A percentile compares a stretch with the other conserved stretches of the same genome.
phyloP scores from a whole-genome alignment of 257 asterid species.

The Plantago major region DNA sequence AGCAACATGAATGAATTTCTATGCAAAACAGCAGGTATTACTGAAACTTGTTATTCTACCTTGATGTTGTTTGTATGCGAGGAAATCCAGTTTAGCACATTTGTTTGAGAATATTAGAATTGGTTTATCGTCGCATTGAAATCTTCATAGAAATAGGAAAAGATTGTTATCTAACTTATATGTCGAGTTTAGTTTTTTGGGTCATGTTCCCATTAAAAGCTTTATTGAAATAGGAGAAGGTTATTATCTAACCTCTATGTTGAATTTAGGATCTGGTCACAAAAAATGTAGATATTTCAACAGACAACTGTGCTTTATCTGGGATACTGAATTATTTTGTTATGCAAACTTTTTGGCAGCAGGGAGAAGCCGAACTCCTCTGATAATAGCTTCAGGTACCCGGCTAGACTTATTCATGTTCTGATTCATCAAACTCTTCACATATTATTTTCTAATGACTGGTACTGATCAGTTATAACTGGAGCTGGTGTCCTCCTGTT shows the following conservation, averaged over 20 bases:
- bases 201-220: no score
- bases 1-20: not conserved
- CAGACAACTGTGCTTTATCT: not conserved
- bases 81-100: not conserved
- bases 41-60: not conserved
- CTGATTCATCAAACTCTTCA: no score
- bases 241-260: not conserved
- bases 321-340: not conserved
- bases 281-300: no score
- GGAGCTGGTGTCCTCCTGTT: conserved; percentile 27
- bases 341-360: not conserved
- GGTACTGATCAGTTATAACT: conserved; percentile 32
- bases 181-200: no score
- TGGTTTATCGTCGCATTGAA: no score
- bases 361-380: conserved; percentile 1
- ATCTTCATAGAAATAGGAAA: no score
- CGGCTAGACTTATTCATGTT: no score
- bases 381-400: conserved; percentile 24
- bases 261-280: not conserved
- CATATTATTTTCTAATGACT: no score
- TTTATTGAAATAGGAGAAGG: not conserved
- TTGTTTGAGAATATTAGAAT: no score
- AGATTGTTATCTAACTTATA: no score
- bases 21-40: conserved; percentile 29
- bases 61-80: not conserved